Base-by-base conservation (phyloP, 2,329 filamentous ascomycete species). In the Clarireedia hainanense region DNA sequence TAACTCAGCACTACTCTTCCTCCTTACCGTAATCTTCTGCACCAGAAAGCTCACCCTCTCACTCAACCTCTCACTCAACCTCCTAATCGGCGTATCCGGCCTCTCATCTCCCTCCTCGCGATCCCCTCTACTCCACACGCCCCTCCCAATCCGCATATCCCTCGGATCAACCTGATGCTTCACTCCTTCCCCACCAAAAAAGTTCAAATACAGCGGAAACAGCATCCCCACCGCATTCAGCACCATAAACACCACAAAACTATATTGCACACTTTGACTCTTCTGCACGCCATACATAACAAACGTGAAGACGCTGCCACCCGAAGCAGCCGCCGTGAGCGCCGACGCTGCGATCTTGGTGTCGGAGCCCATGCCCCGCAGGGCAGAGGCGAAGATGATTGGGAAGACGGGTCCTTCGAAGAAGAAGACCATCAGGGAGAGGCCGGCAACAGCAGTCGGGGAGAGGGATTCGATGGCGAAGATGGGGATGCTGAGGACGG, bases 361-460 rank as follows among this genome's bases (percentile, higher is more conserved):
- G 61, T 89, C 80, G n/a, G 81, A 79, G 0, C 90, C 90, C 50
- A 95, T 80, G 0, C 90, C 89, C 2, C 89, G 81, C 57, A 95
- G 84, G 3, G 86, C 88, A 12, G 94, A 78, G 3, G 88, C 84
- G 62, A 91, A 90, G 58, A 94, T 84, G 1, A 91, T 83, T 0
- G 91, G 90, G 76, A 89, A 95, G 63, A 89, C 81, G 51, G 90
- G 89, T 0, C 85, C 88, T 69, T 92, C 89, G 65, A 88, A 89
- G 70, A 95, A 89, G 61, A 89, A 85, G 60, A 88, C 86, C 27
- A 91, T 64, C 40, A 85, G 75, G 2, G 88, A 73, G 61, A 89
- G 84, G n/a, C 81, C 75, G 24, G 75, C 72, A 24, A 83, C 68
- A 0, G 79, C 61, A 60, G 37, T 36, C 1, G 81, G 76, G 0